A percentile compares a stretch with the other conserved stretches of the same genome.
phyloP scores from a whole-genome alignment of 208 protist species.

The Crithidia brevicula region DNA sequence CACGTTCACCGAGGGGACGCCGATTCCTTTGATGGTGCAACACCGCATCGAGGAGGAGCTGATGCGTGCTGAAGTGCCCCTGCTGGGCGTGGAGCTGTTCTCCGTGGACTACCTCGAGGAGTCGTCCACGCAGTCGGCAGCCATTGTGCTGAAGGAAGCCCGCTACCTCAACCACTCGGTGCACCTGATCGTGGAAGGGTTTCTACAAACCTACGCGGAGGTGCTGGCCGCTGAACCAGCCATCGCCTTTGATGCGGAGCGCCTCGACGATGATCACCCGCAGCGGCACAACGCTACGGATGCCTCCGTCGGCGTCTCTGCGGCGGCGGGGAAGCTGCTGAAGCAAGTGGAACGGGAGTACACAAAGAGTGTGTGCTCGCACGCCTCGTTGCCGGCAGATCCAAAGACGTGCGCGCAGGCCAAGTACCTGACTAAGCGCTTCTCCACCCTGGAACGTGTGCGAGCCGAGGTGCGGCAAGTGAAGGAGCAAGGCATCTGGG shows the following conservation, averaged over 20 bases:
- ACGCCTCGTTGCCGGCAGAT: slow-evolving; percentile 9
- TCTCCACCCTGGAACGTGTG: slow-evolving; percentile 49
- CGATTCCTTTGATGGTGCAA: slow-evolving; percentile 40
- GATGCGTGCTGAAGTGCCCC: slow-evolving; percentile 41
- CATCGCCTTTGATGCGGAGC: slow-evolving; percentile 12
- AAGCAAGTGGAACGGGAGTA: slow-evolving; percentile 49
- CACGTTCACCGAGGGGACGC: slow-evolving; percentile 33
- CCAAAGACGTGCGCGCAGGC: slow-evolving; percentile 35
- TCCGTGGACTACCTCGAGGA: slow-evolving; percentile 76
- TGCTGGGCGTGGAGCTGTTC: slow-evolving; percentile 69
- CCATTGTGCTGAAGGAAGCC: slow-evolving; percentile 65
- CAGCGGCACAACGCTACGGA: slow-evolving; percentile 6
- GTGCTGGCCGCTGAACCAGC: slow-evolving; percentile 27
- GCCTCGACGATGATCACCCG: slow-evolving; percentile 12
- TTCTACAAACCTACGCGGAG: slow-evolving; percentile 48
- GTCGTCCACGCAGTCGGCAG: slow-evolving; percentile 64
- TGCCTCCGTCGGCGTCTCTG: slow-evolving; percentile 5
- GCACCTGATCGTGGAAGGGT: slow-evolving; percentile 49
- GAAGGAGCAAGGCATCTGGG: slow-evolving; percentile 55
- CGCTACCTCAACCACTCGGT: slow-evolving; percentile 72
- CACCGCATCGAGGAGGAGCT: slow-evolving; percentile 48
- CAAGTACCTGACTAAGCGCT: slow-evolving; percentile 37
- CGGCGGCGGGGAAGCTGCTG: slow-evolving; percentile 22
- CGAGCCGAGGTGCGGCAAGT: slow-evolving; percentile 56
- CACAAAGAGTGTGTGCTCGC: slow-evolving; percentile 35